Percentiles rank a stretch among this genome's conserved stretches.
These are phyloP conservation scores for Clarireedia paspali DNA, from an alignment of 2,329 filamentous ascomycete species.

Conservation along the genomic window DNA sequence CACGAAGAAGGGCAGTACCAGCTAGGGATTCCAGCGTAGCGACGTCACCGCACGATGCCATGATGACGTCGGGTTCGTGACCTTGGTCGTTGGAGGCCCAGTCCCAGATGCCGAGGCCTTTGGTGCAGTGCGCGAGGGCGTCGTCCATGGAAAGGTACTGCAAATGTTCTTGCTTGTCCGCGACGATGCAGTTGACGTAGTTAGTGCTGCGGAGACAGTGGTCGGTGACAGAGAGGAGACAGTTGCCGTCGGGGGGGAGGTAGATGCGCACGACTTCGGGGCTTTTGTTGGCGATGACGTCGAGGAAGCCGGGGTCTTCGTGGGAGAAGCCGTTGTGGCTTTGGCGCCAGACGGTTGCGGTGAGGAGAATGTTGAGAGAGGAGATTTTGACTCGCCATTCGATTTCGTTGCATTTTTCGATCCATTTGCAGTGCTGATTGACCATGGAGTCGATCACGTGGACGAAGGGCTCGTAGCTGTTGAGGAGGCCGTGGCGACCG, in stretches of 20 bases:
- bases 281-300: constrained; percentile 72
- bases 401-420: constrained; percentile 74
- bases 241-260: constrained; percentile 73
- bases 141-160: constrained; percentile 69
- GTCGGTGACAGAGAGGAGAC: constrained; percentile 65
- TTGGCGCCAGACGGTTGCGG: constrained; percentile 72
- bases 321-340: constrained; percentile 59
- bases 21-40: constrained; percentile 68
- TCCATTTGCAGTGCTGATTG: constrained; percentile 80
- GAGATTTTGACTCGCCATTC: constrained; percentile 68
- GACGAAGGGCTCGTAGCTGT: constrained; percentile 78
- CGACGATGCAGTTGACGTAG: constrained; percentile 75
- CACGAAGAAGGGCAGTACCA: constrained; percentile 65
- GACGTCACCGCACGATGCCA: constrained; percentile 70
- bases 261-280: constrained; percentile 76
- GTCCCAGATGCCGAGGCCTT: constrained; percentile 72
- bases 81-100: constrained; percentile 66
- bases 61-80: constrained; percentile 63
- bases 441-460: constrained; percentile 82
- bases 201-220: constrained; percentile 67
- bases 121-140: constrained; percentile 68
- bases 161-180: constrained; percentile 72
- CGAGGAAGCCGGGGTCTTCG: constrained; percentile 73
- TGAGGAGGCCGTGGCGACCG: constrained; percentile 64
- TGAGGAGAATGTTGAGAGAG: constrained; percentile 73